These are phyloP conservation scores for Alternaria atra DNA, from an alignment of 2,329 filamentous ascomycete genomes.

Conservation along the genomic window DNA sequence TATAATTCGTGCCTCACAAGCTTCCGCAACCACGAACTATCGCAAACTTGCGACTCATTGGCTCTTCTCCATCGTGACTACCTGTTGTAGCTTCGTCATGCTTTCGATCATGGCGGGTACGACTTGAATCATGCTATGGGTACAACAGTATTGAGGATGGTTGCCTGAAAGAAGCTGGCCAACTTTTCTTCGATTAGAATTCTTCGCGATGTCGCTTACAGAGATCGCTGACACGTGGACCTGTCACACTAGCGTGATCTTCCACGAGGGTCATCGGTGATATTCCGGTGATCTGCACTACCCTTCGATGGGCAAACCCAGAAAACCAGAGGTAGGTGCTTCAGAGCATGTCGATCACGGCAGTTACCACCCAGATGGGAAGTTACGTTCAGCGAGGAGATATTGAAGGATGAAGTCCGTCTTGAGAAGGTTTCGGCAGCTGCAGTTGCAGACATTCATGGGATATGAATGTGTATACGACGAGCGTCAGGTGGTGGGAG, in stretches of 20 bases:
- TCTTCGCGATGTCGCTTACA: background rate
- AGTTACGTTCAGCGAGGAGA: background rate
- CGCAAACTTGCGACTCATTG: background rate
- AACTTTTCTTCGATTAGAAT: background rate
- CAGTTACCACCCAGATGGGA: background rate
- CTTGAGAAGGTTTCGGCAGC: background rate
- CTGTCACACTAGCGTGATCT: constrained; percentile 8
- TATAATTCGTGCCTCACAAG: background rate
- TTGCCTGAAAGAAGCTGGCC: background rate
- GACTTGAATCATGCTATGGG: background rate
- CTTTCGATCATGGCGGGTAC: background rate
- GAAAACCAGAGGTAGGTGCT: constrained; percentile 4
- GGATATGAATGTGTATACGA: background rate
- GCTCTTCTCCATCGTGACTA: background rate
- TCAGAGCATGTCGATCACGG: constrained; percentile 7
- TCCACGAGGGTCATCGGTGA: constrained; percentile 7
- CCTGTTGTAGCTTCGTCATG: background rate
- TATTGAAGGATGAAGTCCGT: background rate
- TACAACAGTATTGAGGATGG: background rate
- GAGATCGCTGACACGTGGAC: constrained; percentile 7
- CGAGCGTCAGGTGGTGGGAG: background rate
- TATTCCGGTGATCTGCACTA: constrained; percentile 12
- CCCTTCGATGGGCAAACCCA: constrained; percentile 1
- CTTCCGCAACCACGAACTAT: background rate
- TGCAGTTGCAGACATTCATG: background rate